Conservation (phyloP, 176 grass and related monocot species). For the Aegilops tauschii region DNA sequence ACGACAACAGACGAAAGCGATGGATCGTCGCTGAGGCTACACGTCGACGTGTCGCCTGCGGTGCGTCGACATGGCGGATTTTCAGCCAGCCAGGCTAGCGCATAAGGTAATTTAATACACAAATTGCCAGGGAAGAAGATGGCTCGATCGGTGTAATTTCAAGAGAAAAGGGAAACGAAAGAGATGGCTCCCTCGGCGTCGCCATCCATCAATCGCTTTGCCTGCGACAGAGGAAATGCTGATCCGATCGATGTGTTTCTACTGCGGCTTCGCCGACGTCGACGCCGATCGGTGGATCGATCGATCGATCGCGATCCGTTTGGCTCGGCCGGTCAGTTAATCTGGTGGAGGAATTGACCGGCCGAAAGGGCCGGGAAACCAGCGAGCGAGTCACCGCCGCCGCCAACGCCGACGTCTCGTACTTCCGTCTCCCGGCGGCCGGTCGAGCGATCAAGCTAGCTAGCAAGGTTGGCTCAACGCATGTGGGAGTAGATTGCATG, state of each 20-base stretch:
- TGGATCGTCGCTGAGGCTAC: background rate
- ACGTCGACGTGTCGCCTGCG: background rate
- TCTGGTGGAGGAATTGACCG: background rate
- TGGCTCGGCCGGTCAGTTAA: background rate
- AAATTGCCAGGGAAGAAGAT: background rate
- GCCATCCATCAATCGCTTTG: background rate
- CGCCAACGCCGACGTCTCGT: background rate
- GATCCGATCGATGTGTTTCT: background rate
- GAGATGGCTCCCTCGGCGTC: background rate
- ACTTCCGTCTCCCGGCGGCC: background rate
- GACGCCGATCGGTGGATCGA: background rate
- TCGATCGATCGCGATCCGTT: background rate
- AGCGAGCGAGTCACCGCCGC: background rate
- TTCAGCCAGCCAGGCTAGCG: background rate
- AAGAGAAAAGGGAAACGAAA: background rate
- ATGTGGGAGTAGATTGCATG: too few relatives aligned
- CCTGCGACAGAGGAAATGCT: background rate
- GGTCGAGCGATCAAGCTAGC: too few relatives aligned
- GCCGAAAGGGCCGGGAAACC: background rate
- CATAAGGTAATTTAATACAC: background rate
- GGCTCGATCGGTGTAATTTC: background rate
- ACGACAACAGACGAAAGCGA: background rate
- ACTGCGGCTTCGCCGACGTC: background rate
- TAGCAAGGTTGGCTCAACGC: too few relatives aligned
- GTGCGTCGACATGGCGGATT: conserved; percentile 26